Conservation (phyloP, 169 alveolate genomes). For the Eimeria tenella region DNA sequence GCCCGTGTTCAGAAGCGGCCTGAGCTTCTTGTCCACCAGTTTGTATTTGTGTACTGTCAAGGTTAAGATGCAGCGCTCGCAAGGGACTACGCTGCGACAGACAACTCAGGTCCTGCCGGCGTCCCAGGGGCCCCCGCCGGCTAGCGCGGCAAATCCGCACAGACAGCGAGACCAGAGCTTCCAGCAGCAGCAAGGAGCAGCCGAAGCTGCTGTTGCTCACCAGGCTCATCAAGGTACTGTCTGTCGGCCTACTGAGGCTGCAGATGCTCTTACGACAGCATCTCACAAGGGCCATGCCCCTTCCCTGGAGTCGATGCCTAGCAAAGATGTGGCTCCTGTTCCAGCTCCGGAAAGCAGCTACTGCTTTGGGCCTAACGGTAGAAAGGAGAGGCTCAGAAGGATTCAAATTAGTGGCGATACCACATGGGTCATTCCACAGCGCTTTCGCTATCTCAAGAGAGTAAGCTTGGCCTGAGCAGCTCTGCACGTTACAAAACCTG, state of each 20-base stretch:
- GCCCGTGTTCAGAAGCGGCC: background rate
- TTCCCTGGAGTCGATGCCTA: background rate
- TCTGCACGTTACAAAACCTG: too few species aligned
- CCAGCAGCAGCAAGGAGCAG: background rate
- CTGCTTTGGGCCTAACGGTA: slow-evolving; percentile 17
- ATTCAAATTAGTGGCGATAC: slow-evolving; percentile 20
- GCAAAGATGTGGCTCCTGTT: background rate
- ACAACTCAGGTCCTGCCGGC: background rate
- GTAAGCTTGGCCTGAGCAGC: background rate
- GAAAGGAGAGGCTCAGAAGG: background rate
- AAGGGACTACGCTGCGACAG: slow-evolving; percentile 13
- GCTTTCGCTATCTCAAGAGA: background rate
- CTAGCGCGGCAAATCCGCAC: background rate
- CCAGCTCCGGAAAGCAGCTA: slow-evolving; percentile 31
- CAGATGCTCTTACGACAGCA: background rate
- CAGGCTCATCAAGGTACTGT: background rate
- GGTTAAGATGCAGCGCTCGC: slow-evolving; percentile 12
- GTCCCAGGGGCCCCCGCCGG: background rate
- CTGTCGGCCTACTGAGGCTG: background rate
- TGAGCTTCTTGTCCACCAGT: background rate
- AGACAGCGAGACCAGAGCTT: background rate
- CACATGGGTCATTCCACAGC: slow-evolving; percentile 24
- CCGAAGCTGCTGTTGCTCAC: background rate
- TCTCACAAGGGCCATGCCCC: background rate
- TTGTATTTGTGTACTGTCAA: background rate